These are phyloP conservation scores for Eucommia ulmoides DNA, from an alignment of 257 asterid species.

Conservation along the genomic window DNA sequence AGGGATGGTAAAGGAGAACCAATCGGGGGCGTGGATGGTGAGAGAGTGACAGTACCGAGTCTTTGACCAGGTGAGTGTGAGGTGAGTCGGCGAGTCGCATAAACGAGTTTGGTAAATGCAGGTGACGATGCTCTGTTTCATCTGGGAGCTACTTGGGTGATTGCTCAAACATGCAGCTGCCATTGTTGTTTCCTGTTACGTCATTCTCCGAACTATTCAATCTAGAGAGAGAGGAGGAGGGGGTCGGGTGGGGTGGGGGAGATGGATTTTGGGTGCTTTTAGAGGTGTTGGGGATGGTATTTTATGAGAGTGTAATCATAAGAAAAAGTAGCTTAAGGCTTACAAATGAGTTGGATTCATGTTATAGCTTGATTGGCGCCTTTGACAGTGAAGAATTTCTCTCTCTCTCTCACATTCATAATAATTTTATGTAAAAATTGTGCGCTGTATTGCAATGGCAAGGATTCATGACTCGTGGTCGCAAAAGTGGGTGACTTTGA, in stretches of 20 bases:
- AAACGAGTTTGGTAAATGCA: conserved; percentile 26
- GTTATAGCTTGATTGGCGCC: conserved; percentile 31
- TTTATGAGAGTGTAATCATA: background rate
- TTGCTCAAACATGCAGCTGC: conserved; percentile 22
- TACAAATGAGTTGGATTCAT: conserved; percentile 14
- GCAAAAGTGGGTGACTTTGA: background rate
- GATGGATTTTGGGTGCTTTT: background rate
- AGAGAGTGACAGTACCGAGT: conserved; percentile 20
- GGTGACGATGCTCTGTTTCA: conserved; percentile 25
- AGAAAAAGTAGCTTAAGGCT: background rate
- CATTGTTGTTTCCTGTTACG: conserved; percentile 5
- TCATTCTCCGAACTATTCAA: background rate
- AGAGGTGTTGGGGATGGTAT: background rate
- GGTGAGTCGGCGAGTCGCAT: conserved; percentile 13
- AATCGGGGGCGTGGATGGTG: conserved; percentile 16
- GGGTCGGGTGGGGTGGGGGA: background rate
- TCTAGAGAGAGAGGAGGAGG: background rate
- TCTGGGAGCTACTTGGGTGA: conserved; percentile 10
- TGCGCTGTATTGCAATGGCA: background rate
- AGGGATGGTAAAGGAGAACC: conserved; percentile 17
- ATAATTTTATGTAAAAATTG: background rate
- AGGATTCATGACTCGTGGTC: background rate
- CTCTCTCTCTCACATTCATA: background rate
- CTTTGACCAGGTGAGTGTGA: conserved; percentile 31
- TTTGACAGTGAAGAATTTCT: conserved; percentile 15